Base-by-base conservation (phyloP, 805 yeast genomes). In the Candida coleopterorum region DNA sequence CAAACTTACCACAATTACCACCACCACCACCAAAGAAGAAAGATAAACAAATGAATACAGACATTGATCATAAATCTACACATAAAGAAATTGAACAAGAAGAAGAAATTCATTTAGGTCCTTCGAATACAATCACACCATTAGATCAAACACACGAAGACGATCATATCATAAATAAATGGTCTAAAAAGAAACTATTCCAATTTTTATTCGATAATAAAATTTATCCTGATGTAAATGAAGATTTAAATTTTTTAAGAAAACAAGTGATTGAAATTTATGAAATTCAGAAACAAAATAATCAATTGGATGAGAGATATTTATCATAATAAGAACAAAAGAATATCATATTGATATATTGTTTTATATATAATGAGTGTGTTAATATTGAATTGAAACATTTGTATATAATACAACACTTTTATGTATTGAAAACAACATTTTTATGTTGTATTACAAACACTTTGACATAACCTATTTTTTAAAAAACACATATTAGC, bases 151-250 rank as follows among this genome's bases (percentile, higher is more conserved):
- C 28, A 17, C 29, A 35, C 25, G n/a, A 17, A 18, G 25, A 35
- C 17, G 29, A 25, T 22, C 47, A 45, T 36, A 25, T 34, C 1
- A 40, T 41, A 3, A 30, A 47, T 26, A 17, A 39, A 4, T 51
- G 56, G 56, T 31, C 41, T 9, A 48, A 44, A 29, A 40, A 44
- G 17, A 42, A 51, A 30, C 36, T 53, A 23, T 51, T 34, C 33
- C 41, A 31, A 20, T 49, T 41, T 35, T 39, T 53, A 26, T 29
- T 40, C 23, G 38, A 42, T 18, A 23, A 39, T 10, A 38, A 42
- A 18, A 40, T 48, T 7, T 49, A 40, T 37, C 49, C 48, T 21
- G 52, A 47, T 21, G 25, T 52, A n/a, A 44, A 49, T 34, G 53
- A 40, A 15, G 47, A 49, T 25, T 21, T 49, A 10, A 29, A 23